A percentile compares a stretch with the other conserved stretches of the same genome.
phyloP scores from a whole-genome alignment of 2,329 filamentous ascomycete genomes.

The Alternaria gansuensis region DNA sequence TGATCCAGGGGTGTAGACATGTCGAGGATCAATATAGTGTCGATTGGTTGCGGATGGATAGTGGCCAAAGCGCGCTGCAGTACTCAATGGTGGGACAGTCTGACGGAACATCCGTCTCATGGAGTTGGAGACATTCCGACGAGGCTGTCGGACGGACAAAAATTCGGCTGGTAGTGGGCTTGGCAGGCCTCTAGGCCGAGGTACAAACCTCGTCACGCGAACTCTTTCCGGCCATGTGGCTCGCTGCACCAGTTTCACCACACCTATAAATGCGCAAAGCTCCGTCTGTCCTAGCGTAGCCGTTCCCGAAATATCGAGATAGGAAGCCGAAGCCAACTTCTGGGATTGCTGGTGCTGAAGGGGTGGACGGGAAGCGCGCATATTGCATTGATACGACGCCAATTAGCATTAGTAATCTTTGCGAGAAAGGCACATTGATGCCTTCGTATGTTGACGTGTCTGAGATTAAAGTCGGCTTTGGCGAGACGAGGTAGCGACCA shows the following conservation, averaged over 20 bases:
- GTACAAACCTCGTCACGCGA: neutral
- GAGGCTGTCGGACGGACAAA: neutral
- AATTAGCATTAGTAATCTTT: conserved; percentile 14
- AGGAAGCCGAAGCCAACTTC: conserved; percentile 36
- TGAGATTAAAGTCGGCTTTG: conserved; percentile 18
- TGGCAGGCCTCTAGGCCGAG: conserved; percentile 9
- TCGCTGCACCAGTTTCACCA: neutral
- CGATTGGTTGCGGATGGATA: neutral
- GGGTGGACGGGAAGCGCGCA: conserved; percentile 29
- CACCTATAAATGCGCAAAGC: conserved; percentile 24
- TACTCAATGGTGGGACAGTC: neutral
- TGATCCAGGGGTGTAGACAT: conserved; percentile 14
- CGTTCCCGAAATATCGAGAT: conserved; percentile 22
- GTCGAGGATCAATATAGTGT: neutral
- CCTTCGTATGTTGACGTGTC: neutral
- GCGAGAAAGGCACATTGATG: neutral
- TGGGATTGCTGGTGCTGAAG: conserved; percentile 28
- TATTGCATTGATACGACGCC: conserved; percentile 39
- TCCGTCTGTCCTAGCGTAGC: conserved; percentile 30
- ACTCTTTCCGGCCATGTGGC: neutral
- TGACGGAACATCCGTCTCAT: conserved; percentile 12
- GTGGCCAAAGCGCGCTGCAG: neutral
- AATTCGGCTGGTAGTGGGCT: conserved; percentile 11
- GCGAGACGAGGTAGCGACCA: conserved; percentile 41
- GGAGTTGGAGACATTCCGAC: conserved; percentile 5